Conservation (phyloP, 345 rosid species). For the Balakata baccata region DNA sequence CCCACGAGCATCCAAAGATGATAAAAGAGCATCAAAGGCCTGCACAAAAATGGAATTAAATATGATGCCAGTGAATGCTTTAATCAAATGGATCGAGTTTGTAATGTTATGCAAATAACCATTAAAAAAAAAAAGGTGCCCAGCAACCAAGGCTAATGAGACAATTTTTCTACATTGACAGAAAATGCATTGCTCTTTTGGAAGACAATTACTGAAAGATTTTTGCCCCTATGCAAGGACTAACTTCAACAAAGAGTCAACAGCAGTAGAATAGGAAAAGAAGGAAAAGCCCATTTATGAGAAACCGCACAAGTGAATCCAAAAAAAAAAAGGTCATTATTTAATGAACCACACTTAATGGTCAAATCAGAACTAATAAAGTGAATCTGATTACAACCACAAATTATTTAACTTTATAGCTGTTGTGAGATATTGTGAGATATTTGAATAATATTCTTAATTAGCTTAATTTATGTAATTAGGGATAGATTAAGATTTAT, state of each 20-base stretch:
- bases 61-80: not conserved
- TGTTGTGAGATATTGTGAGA: no score
- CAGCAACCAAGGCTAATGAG: not conserved
- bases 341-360: not conserved
- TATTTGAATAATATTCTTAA: no score
- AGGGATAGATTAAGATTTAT: no score
- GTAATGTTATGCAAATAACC: not conserved
- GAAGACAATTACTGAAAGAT: not conserved
- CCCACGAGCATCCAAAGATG: conserved; percentile 86
- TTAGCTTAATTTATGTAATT: no score
- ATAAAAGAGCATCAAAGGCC: conserved; percentile 84
- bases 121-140: not conserved
- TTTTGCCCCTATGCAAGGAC: not conserved
- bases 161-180: not conserved
- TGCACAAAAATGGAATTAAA: conserved; percentile 24
- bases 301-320: not conserved
- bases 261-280: not conserved
- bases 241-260: not conserved
- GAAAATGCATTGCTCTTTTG: not conserved
- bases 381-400: not conserved
- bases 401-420: not conserved
- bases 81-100: not conserved
- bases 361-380: not conserved
- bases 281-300: not conserved
- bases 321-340: not conserved